Evolutionary conservation across 768 basidiomycete genomes (phyloP).

Genomic region (Serendipita vermifera): DNA sequence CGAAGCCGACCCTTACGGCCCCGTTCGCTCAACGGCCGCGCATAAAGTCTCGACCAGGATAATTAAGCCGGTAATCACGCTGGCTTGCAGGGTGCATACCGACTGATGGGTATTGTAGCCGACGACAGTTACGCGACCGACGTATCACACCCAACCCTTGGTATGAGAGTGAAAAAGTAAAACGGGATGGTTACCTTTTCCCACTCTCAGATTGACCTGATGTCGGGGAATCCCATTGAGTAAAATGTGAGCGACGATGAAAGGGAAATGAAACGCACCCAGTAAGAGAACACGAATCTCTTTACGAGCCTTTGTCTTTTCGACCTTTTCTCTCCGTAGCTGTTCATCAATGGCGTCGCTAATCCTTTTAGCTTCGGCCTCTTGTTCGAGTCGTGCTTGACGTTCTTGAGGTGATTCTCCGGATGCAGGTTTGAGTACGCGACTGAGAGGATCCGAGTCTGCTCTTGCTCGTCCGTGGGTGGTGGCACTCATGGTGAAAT

Average conservation of each 20-base stretch:
- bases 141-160: no score
- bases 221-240: no score
- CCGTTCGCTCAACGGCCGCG: no score
- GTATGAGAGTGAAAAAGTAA: not conserved
- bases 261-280: slow-evolving; percentile 38
- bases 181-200: not conserved
- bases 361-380: slow-evolving; percentile 37
- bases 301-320: slow-evolving; percentile 26
- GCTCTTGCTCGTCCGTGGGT: not conserved
- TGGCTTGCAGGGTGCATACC: no score
- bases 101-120: no score
- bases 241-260: no score
- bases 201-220: slow-evolving; percentile 11
- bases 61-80: no score
- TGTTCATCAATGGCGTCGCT: slow-evolving; percentile 46
- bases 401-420: slow-evolving; percentile 33
- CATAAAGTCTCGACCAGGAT: no score
- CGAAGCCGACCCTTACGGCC: no score
- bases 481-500: no score
- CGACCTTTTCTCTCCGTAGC: slow-evolving; percentile 35
- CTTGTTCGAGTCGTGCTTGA: slow-evolving; percentile 29
- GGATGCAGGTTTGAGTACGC: not conserved
- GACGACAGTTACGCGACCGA: no score
- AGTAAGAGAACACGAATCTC: slow-evolving; percentile 43
- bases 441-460: not conserved